Evolutionary conservation across 768 basidiomycete species (phyloP).

Genomic region (Nidularia pulvinata): DNA sequence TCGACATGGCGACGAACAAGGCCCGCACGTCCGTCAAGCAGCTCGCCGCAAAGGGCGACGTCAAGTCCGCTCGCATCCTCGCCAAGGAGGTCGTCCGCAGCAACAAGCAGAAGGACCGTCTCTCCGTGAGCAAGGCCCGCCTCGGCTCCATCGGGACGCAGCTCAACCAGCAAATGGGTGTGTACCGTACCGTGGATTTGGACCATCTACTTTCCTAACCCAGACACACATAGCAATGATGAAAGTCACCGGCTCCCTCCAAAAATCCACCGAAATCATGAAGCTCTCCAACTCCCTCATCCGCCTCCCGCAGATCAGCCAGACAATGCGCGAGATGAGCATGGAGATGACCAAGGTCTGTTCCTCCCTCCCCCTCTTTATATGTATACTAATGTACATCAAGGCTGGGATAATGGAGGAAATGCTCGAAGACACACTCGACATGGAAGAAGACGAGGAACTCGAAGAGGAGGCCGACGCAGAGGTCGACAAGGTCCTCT

Average conservation of each 20-base stretch:
- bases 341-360: slow-evolving; percentile 99
- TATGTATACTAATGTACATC: not conserved
- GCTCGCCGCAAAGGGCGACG: slow-evolving; percentile 88
- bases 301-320: slow-evolving; percentile 90
- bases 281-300: slow-evolving; percentile 93
- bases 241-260: slow-evolving; percentile 97
- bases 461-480: slow-evolving; percentile 96
- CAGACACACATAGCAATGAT: slow-evolving; percentile 67
- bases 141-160: slow-evolving; percentile 91
- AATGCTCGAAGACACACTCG: slow-evolving; percentile 94
- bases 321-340: slow-evolving; percentile 95
- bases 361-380: not conserved
- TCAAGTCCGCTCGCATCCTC: slow-evolving; percentile 90
- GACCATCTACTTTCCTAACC: not conserved
- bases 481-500: slow-evolving; percentile 96
- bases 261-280: slow-evolving; percentile 99
- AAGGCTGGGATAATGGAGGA: slow-evolving; percentile 98
- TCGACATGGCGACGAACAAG: slow-evolving; percentile 82
- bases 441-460: slow-evolving; percentile 93
- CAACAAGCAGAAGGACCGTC: slow-evolving; percentile 90
- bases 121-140: slow-evolving; percentile 92
- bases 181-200: slow-evolving; percentile 20
- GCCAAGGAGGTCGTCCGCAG: slow-evolving; percentile 95
- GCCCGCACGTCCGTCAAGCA: slow-evolving; percentile 83
- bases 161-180: slow-evolving; percentile 90